Base-by-base conservation (phyloP, 306 rosid species). In the Rubus idaeus region DNA sequence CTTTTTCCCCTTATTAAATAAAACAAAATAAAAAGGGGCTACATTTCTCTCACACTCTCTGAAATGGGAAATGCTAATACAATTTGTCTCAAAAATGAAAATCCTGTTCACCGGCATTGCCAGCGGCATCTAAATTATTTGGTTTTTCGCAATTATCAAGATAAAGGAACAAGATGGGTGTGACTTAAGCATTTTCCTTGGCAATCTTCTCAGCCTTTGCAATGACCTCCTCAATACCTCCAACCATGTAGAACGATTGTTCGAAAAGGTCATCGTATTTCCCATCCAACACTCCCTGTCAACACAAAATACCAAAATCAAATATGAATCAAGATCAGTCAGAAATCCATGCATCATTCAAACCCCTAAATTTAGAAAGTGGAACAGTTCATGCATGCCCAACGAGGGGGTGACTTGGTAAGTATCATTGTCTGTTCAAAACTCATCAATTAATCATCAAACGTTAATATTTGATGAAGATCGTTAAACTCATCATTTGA, bases 131-230 rank as follows among this genome's bases (percentile, higher is more conserved):
- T 90, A 87, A 80, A 85, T 91, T 90, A 90, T 91, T 89, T 66
- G 42, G 20, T 86, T 89, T 91, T 90, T 30, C 81, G 86, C 86
- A 84, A 81, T 85, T 82, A 84, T 87, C 82, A 70, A 75, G 75
- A 80, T 66, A 84, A 81, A 78, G 45, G 75, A 78, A 75, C 75
- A 75, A 46, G 35, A 45, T 0, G 18, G 40, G 73, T 58, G 82
- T 89, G 69, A 92, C 87, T 18, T 40, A 65, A 4, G 93, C 92
- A 5, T 90, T 84, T 79, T 95, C 99, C 90, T 80, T 95, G n/a
- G 99, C 86, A 68, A 95, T 91, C 97, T 92, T 95, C 84, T 95
- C 99, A 6, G 98, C 99, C 89, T 95, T 92, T 0, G 96, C 98
- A 81, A 95, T 75, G 75, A 91, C 98, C 81, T 95, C 99, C 1